These are phyloP conservation scores for Coemansia sp. DNA, from an alignment of 192 early-diverging fungal genomes.

Conservation along the genomic window DNA sequence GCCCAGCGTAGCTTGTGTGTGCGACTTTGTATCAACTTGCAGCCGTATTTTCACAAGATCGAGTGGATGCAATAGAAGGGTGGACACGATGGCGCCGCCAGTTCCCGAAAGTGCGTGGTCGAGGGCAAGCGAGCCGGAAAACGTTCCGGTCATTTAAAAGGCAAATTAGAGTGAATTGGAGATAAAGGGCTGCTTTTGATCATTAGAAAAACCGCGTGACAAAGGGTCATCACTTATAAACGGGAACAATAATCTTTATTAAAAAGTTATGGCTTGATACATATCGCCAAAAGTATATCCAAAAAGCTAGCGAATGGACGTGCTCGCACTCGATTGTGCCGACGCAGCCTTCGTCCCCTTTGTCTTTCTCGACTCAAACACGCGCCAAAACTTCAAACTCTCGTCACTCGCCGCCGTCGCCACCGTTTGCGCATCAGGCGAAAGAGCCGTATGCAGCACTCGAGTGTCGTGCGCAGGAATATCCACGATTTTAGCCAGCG, in stretches of 20 bases:
- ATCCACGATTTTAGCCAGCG: slow-evolving; percentile 67
- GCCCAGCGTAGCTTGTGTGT: slow-evolving; percentile 58
- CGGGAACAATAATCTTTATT: neutral
- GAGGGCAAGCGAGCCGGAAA: slow-evolving; percentile 46
- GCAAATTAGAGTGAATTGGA: no score
- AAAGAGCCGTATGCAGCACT: slow-evolving; percentile 86
- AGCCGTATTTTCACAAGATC: slow-evolving; percentile 92
- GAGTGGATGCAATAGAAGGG: slow-evolving; percentile 83
- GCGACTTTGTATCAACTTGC: slow-evolving; percentile 69
- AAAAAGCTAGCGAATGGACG: slow-evolving; percentile 24
- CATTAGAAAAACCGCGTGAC: neutral
- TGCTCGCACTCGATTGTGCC: neutral
- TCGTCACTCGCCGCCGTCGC: slow-evolving; percentile 94
- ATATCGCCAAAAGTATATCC: no score
- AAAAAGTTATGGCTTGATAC: neutral
- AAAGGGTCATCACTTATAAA: neutral
- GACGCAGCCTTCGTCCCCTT: neutral
- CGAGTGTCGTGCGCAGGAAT: slow-evolving; percentile 86
- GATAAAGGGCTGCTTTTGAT: no score
- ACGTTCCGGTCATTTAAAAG: slow-evolving; percentile 23
- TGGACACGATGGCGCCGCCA: slow-evolving; percentile 79
- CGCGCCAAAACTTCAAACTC: slow-evolving; percentile 93
- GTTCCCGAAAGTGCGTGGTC: slow-evolving; percentile 93
- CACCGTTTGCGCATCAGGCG: slow-evolving; percentile 88
- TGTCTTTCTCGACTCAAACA: slow-evolving; percentile 62